phyloP scores from a whole-genome alignment of 305 asterid species.

The Fraxinus xanthoxyloides region DNA sequence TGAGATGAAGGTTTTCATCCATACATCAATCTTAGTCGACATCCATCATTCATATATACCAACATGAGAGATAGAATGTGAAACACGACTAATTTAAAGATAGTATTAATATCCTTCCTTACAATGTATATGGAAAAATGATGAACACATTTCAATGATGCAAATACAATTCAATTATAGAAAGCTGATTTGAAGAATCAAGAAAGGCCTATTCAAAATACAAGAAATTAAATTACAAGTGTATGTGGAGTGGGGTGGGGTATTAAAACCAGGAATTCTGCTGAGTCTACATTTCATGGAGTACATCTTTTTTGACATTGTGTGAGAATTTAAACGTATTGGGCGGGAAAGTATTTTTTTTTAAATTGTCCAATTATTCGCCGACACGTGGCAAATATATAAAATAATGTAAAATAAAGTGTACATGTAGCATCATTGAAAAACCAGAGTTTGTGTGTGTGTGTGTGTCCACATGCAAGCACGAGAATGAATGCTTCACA shows the following conservation, averaged over 20 bases:
- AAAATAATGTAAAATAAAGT: not conserved
- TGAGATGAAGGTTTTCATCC: not conserved
- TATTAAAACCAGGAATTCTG: slow-evolving; percentile 19
- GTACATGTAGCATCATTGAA: not conserved
- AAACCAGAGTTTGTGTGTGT: slow-evolving; percentile 26
- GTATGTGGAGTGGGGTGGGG: slow-evolving; percentile 32
- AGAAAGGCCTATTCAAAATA: slow-evolving; percentile 3
- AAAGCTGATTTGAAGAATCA: not conserved
- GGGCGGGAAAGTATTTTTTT: not conserved
- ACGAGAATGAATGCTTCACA: slow-evolving; percentile 36
- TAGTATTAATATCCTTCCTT: not conserved
- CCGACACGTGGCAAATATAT: not conserved
- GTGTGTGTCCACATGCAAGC: slow-evolving; percentile 76
- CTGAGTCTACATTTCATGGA: not conserved
- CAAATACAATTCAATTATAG: not conserved
- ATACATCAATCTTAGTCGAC: not conserved
- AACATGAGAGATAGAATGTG: not conserved
- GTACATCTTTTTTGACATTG: not conserved
- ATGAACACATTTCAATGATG: slow-evolving; percentile 35
- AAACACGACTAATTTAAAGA: not conserved
- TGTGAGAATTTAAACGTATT: not conserved
- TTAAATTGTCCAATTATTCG: not conserved
- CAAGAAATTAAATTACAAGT: slow-evolving; percentile 32
- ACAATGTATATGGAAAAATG: slow-evolving; percentile 23
- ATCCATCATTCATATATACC: not conserved